phyloP scores from a whole-genome alignment of 768 basidiomycete genomes.

The Suillus tomentosus region DNA sequence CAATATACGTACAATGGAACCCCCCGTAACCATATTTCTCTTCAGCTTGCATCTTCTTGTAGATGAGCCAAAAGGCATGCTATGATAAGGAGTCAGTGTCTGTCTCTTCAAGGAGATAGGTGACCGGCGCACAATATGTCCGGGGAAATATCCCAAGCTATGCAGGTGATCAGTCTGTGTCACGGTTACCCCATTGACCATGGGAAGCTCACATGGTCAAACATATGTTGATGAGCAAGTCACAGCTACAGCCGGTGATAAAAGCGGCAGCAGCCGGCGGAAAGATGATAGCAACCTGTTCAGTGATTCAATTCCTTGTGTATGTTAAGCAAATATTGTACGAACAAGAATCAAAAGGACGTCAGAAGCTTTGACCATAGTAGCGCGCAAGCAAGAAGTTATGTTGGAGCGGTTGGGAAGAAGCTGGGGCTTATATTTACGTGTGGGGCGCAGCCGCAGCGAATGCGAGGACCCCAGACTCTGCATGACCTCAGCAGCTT shows the following conservation, averaged over 20 bases:
- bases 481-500: background rate
- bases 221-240: conserved; percentile 81
- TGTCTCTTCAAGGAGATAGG: background rate
- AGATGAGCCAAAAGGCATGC: conserved; percentile 91
- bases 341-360: conserved; percentile 76
- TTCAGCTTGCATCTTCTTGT: conserved; percentile 87
- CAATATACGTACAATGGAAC: conserved; percentile 63
- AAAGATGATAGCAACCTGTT: conserved; percentile 74
- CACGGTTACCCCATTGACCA: background rate
- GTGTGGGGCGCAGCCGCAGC: background rate
- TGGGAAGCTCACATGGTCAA: conserved; percentile 64
- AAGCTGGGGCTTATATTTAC: background rate
- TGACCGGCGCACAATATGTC: conserved; percentile 45
- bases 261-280: conserved; percentile 81
- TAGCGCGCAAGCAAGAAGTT: background rate
- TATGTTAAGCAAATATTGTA: conserved; percentile 11
- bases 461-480: background rate
- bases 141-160: conserved; percentile 80
- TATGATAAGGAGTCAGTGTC: conserved; percentile 21
- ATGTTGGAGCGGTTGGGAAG: background rate
- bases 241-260: conserved; percentile 82
- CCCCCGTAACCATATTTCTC: conserved; percentile 78
- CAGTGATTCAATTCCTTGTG: conserved; percentile 2
- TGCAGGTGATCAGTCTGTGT: conserved; percentile 9
- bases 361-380: conserved; percentile 64